phyloP scores from a whole-genome alignment of 202 grass and related monocot species.

The Setaria italica region DNA sequence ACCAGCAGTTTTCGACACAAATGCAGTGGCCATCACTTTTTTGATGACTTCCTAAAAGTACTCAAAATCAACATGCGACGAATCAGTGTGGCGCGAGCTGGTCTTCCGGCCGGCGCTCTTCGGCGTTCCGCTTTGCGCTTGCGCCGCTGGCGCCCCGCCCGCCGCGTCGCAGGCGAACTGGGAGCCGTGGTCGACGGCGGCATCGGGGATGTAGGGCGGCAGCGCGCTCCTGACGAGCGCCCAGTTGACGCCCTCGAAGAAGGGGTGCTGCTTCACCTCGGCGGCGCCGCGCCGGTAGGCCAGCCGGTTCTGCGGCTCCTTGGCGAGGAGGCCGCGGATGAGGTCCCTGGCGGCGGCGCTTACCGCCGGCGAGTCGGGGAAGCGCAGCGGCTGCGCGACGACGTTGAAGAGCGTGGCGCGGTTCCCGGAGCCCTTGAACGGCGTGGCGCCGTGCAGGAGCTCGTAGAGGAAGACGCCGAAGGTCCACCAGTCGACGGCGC shows the following conservation, averaged over 20 bases:
- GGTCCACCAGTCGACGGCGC: conserved; percentile 98
- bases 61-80: conserved; percentile 74
- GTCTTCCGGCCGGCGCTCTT: conserved; percentile 36
- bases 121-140: conserved; percentile 22
- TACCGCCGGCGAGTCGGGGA: conserved; percentile 63
- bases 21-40: background rate
- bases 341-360: conserved; percentile 81
- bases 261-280: conserved; percentile 91
- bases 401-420: conserved; percentile 93
- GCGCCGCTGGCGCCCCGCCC: background rate
- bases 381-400: conserved; percentile 85
- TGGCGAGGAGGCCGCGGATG: conserved; percentile 77
- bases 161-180: conserved; percentile 42
- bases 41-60: conserved; percentile 58
- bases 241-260: conserved; percentile 94
- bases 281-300: conserved; percentile 74
- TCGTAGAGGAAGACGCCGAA: conserved; percentile 91
- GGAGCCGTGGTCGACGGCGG: conserved; percentile 35
- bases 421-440: conserved; percentile 94
- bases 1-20: too few species aligned
- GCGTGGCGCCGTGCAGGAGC: conserved; percentile 86
- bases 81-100: conserved; percentile 47
- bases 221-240: conserved; percentile 78
- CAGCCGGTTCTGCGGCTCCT: conserved; percentile 77
- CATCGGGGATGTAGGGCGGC: conserved; percentile 71